Base-by-base conservation (phyloP, 2,329 filamentous ascomycete species). In the Xylariaceae sp. region DNA sequence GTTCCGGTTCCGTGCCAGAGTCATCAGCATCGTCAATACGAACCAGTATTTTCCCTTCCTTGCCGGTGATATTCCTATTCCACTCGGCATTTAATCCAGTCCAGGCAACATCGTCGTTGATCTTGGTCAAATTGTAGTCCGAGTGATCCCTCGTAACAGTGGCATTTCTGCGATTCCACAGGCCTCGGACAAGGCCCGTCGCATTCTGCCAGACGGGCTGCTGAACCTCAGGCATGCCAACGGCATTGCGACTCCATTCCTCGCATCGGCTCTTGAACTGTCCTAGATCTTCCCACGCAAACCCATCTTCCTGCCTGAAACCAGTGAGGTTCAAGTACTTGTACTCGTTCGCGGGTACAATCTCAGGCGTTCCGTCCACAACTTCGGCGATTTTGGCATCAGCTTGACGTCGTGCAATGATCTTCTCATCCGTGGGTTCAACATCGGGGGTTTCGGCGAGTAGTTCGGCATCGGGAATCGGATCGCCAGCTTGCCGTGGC, bases 11-110 rank as follows among this genome's bases (percentile, higher is more conserved):
- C 2, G 65, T 67, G 36, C 69, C 65, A 5, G 69, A 67, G n/a
- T 72, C 66, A 18, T 75, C 75, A 51, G 74, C 72, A 63, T 83
- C 81, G 14, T 82, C 81, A 42, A 95, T 73, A 49, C 86, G 81
- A 51, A 96, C 66, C 55, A 86, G 78, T 54, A 96, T 79, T 55
- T 80, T 84, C 13, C 90, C 90, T 45, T 82, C 77, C 2, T 70
- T 66, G 1, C 90, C 89, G 0, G 91, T 96, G 53, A 96, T 77
- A 69, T 97, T 97, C 57, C 89, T 82, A 22, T 82, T 82, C 80
- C 89, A 96, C 13, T 84, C 79, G 28, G 74, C 71, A 41, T 79
- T 77, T 49, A 69, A 69, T 28, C 66, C 75, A 18, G 82, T 78
- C 76, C 91, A 96, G 41, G 83, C 80, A 55, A 88, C 78, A 12